Conservation (phyloP, 2,329 filamentous ascomycete genomes). For the Cladosporium austrohemisphaericum region DNA sequence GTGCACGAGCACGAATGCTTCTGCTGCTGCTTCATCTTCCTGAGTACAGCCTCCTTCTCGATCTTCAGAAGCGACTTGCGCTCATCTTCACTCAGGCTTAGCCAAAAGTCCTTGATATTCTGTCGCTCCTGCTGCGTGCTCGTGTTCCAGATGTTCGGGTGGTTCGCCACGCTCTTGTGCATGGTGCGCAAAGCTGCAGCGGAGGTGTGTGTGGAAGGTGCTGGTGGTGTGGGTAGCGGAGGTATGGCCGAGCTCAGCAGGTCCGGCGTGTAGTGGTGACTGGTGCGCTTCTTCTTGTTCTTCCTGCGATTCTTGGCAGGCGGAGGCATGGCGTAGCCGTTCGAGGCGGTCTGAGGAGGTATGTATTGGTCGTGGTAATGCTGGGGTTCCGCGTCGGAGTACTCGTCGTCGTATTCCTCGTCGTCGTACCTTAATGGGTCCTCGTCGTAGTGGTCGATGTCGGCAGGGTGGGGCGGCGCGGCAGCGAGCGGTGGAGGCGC, state of each 20-base stretch:
- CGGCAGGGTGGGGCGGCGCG: conserved; percentile 16
- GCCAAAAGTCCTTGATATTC: conserved; percentile 97
- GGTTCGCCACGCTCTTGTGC: conserved; percentile 33
- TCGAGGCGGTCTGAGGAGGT: conserved; percentile 36
- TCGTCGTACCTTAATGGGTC: conserved; percentile 23
- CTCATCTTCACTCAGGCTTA: conserved; percentile 88
- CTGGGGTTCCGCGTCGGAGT: conserved; percentile 19
- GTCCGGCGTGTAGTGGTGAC: conserved; percentile 25
- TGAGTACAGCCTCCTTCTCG: conserved; percentile 94
- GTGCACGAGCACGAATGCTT: conserved; percentile 98
- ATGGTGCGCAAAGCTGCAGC: conserved; percentile 17
- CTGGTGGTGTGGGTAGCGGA: conserved; percentile 22
- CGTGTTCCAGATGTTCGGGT: conserved; percentile 95
- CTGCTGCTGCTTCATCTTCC: conserved; percentile 99
- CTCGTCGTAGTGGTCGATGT: conserved; percentile 29
- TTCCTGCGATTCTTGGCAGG: conserved; percentile 38
- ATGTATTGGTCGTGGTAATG: conserved; percentile 30
- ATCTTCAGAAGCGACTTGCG: conserved; percentile 94
- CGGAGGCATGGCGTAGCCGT: conserved; percentile 31
- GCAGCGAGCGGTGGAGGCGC: conserved; percentile 28
- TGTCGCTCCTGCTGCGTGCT: conserved; percentile 91
- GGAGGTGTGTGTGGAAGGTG: conserved; percentile 17
- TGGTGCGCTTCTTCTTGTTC: conserved; percentile 56
- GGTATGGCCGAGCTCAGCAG: conserved; percentile 22
- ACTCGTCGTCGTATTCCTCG: conserved; percentile 21